Percentiles rank a stretch among this genome's conserved stretches.
These are phyloP conservation scores for Primulina huaijiensis DNA, from an alignment of 257 asterid genomes.

Conservation along the genomic window DNA sequence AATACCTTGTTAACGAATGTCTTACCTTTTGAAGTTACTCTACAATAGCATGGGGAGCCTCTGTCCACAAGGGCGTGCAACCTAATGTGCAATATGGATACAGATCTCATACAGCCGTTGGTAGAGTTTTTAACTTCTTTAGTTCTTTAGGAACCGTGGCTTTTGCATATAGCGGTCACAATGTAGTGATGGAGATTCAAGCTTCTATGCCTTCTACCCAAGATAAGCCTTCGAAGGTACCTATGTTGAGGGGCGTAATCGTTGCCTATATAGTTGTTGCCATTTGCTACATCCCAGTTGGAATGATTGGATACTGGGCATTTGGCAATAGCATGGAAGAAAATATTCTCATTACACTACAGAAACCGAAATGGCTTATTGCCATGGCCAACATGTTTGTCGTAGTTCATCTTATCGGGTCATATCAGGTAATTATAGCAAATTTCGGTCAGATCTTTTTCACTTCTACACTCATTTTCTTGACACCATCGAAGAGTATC, in stretches of 20 bases:
- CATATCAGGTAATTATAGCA: conserved; percentile 18
- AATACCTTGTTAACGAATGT: neutral
- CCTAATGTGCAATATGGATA: conserved; percentile 19
- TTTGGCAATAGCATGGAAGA: conserved; percentile 18
- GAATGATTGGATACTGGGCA: conserved; percentile 13
- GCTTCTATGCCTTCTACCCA: conserved; percentile 24
- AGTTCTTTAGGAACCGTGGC: conserved; percentile 19
- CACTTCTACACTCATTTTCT: neutral
- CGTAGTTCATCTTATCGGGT: conserved; percentile 22
- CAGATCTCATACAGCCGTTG: neutral
- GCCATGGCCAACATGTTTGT: conserved; percentile 27
- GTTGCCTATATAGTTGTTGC: conserved; percentile 25
- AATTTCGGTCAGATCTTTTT: neutral
- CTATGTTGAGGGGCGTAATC: conserved; percentile 24
- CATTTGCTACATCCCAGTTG: conserved; percentile 23
- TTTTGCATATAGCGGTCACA: conserved; percentile 24
- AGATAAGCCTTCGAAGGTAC: conserved; percentile 21
- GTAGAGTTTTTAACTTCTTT: conserved; percentile 12
- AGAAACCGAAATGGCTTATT: conserved; percentile 23
- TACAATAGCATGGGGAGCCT: conserved; percentile 28
- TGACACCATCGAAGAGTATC: neutral
- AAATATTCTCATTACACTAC: conserved; percentile 11
- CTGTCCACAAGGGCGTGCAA: conserved; percentile 21
- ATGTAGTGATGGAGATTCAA: conserved; percentile 26
- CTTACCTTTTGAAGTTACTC: conserved; percentile 15